Base-by-base conservation (phyloP, 192 early-diverging fungal genomes). In the Entophlyctis luteolus region DNA sequence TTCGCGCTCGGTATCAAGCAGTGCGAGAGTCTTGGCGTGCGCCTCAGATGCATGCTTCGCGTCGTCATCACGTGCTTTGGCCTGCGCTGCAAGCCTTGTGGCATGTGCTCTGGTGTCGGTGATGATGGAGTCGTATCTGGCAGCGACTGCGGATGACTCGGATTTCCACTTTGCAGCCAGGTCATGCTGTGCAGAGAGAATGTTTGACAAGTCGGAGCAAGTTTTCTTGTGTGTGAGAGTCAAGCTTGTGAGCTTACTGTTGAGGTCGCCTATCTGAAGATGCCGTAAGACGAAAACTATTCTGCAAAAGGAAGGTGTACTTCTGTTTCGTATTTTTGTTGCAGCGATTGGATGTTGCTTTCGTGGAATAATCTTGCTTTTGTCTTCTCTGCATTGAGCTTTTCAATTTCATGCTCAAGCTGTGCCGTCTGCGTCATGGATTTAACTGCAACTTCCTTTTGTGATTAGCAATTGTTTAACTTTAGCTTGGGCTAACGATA, bases 391-490 rank as follows among this genome's bases (percentile, higher is more conserved):
- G 71, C 71, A 10, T 37, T 12, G 14, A 75, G 58, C 36, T 48
- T 65, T 36, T 74, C 73, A 16, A 60, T 59, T 6, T 78, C 75
- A 62, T 83, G 77, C 29, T 80, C 78, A 4, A 80, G 71, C 29
- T 73, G 60, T 3, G 69, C 49, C 1, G 76, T 31, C 56, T 72
- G 50, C 22, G 59, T 54, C 32, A 72, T 55, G 5, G 71, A 28
- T 45, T 67, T 71, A 22, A 80, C 55, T 23, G 59, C 53, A 22
- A 71, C 67, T 45, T 79, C 72, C 75, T 79, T 46, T 16, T 8
- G 12, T 12, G 52, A 29, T 53, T 12, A 53, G 27, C 18, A 14
- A 22, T 20, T 36, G 14, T 14, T 46, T 25, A 65, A 16, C 20
- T 59, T 14, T 4, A 4, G 28, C n/a, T 20, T 2, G 67, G 37